phyloP scores from a whole-genome alignment of 192 early-diverging fungal genomes.

The Linnemannia schmuckeri region DNA sequence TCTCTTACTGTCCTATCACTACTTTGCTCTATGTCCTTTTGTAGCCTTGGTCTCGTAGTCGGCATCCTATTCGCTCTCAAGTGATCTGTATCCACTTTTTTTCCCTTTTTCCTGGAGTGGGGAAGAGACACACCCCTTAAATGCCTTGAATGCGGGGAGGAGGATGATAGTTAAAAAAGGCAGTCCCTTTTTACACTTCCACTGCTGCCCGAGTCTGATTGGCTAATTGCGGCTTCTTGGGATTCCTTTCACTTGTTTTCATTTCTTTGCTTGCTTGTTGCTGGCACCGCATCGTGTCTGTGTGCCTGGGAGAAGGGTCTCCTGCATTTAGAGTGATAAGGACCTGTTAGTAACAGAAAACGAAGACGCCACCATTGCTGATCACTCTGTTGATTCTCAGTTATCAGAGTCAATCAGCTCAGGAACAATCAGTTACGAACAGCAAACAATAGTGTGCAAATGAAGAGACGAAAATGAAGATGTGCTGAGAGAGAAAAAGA shows the following conservation, averaged over 20 bases:
- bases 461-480: no score
- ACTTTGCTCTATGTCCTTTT: neutral
- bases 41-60: neutral
- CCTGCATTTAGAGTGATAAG: no score
- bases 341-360: neutral
- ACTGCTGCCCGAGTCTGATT: neutral
- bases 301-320: no score
- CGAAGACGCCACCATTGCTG: neutral
- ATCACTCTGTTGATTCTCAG: neutral
- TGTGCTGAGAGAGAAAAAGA: neutral
- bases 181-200: neutral
- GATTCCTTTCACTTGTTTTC: neutral
- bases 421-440: neutral
- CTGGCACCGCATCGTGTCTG: no score
- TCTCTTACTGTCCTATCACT: no score
- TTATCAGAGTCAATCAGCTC: neutral
- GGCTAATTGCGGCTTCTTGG: neutral
- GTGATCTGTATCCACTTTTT: neutral
- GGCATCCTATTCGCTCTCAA: neutral
- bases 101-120: neutral
- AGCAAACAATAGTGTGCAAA: no score
- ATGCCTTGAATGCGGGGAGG: neutral
- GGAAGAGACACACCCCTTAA: neutral
- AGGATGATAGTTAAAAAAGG: neutral
- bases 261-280: neutral